These are phyloP conservation scores for Filobasidium wieringae DNA, from an alignment of 768 basidiomycete genomes.

Conservation along the genomic window DNA sequence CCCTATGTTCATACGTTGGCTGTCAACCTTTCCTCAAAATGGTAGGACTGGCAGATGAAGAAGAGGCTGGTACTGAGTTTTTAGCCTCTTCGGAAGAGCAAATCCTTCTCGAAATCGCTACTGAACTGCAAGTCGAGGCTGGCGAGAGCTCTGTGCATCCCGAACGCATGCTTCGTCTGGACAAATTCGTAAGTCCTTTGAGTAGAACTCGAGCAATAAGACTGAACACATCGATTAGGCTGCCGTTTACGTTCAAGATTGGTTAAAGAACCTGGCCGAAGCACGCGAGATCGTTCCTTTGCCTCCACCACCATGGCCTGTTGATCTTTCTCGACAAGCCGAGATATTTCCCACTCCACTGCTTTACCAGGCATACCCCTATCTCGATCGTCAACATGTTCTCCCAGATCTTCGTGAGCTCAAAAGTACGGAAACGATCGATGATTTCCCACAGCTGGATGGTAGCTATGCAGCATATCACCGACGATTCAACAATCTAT, in stretches of 20 bases:
- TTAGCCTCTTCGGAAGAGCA: no score
- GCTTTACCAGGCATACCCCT: background rate
- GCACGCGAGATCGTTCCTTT: background rate
- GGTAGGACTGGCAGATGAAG: no score
- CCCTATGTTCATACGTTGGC: no score
- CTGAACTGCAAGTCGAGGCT: no score
- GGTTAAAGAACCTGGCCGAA: slow-evolving; percentile 17
- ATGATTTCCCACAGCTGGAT: no score
- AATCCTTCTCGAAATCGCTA: no score
- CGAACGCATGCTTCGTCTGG: background rate
- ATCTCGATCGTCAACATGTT: no score
- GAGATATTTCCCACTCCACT: slow-evolving; percentile 10
- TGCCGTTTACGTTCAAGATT: slow-evolving; percentile 14
- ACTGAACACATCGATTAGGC: slow-evolving; percentile 12
- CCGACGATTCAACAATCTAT: slow-evolving; percentile 18
- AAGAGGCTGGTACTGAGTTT: no score
- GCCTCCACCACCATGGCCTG: slow-evolving; percentile 6
- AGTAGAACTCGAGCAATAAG: background rate
- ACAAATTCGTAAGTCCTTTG: background rate
- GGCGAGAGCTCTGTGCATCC: background rate
- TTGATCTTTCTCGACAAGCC: slow-evolving; percentile 10
- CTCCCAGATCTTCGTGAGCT: no score
- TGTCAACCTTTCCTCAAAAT: no score
- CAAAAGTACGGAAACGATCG: no score
- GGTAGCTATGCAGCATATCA: slow-evolving; percentile 15